Evolutionary conservation across 1,139 yeast genomes (phyloP), one percentile per base, ranked within the genome.

Genomic region (Yamadazyma membranifaciens): DNA sequence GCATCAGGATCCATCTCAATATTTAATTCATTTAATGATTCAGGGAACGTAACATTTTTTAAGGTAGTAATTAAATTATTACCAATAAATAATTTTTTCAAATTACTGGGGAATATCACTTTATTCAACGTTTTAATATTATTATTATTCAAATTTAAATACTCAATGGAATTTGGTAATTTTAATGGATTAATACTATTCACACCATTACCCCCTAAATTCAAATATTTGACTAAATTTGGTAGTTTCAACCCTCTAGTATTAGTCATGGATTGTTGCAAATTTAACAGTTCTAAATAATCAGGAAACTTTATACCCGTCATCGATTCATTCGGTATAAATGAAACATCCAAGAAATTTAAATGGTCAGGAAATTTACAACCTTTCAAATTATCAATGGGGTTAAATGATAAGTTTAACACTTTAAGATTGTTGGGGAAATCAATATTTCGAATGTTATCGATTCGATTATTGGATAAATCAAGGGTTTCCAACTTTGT

Each of bases 301-400:
- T 72, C 78, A 0, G 78, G 78, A 41, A 72, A 70, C 42, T 68
- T 69, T 9, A 72, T 64, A 0, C 77, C 75, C 0, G 76, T 64
- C 78, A 72, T 71, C 5, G 75, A 64, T 45, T 72, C 78, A 47
- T 70, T 72, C 3, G 78, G 77, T 11, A 71, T 63, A 44, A 68
- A 65, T 3, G 75, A 68, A 5, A 69, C 48, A 44, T 72, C 77
- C 45, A 72, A 56, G 44, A 59, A 60, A 34, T 55, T 55, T 34
- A 72, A 49, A 12, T 52, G 45, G 17, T 69, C 75, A 3, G 77
- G 77, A 39, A 72, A 70, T 40, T 60, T 64, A 12, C 59, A 66
- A 9, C 75, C 75, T 45, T 69, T 66, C 24, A 72, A 59, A 38
- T 65, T 65, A 42, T 72, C 78, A 13, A 72, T 69, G 1, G 78